Evolutionary conservation across 208 protist species (phyloP), one percentile per base, ranked within the genome.

Genomic region (Crithidia sp.): DNA sequence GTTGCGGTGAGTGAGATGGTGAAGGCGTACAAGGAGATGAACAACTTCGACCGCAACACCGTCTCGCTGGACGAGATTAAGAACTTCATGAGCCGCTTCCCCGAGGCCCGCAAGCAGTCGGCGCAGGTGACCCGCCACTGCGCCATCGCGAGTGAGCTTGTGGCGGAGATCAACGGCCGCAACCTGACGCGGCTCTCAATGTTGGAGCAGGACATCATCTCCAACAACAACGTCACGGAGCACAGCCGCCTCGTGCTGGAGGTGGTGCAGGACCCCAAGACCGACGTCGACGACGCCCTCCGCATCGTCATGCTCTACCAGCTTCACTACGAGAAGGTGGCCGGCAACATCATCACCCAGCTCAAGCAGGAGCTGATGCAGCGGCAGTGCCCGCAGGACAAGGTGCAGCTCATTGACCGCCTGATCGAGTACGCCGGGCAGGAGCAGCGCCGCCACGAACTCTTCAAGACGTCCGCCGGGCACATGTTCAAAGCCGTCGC

Each of bases 11-110:
- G 98, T 82, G 86, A 98, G 64, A 84, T 98, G 62, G 92, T 99
- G 37, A 98, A 98, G 52, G 77, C 91, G 37, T 99, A 98, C 86
- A 97, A 99, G 85, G 82, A 88, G 73, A 86, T 94, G 79, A 95
- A 95, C 74, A 86, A 92, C 68, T 92, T 91, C 70, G 85, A 93
- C 63, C 85, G 80, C 67, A 89, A 82, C 76, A 91, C 81, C 69
- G 87, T 93, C 43, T 95, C 88, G 28, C 56, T 95, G 40, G 92
- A 95, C 7, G 94, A 96, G 58, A 94, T 97, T 7, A 79, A 80
- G 53, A 94, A 88, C 65, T 95, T 96, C 78, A 94, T 97, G 85
- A 88, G 55, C 69, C 90, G 89, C 52, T 95, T 96, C 77, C 91
- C 90, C 40, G 91, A 94, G 67, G 87, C 89, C 7, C 83, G 83